A percentile compares a stretch with the other conserved stretches of the same genome.
Conservation (phyloP, 805 yeast species). For the Zygotorulaspora sp. region DNA sequence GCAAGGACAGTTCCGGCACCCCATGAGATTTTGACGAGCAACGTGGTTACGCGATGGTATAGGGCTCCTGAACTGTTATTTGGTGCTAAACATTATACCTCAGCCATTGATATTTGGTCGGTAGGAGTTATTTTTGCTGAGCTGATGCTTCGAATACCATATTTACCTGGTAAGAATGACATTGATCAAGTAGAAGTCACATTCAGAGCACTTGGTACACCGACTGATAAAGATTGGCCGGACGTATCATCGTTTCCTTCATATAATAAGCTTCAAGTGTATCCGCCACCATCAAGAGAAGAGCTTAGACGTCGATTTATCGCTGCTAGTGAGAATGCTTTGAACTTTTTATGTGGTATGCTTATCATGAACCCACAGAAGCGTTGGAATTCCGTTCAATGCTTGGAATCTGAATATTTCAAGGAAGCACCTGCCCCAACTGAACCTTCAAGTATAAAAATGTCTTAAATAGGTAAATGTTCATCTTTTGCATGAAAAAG, state of each 20-base stretch:
- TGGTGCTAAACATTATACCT: slow-evolving; percentile 85
- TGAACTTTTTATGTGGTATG: slow-evolving; percentile 69
- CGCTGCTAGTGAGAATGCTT: slow-evolving; percentile 84
- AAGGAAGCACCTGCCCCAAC: slow-evolving; percentile 72
- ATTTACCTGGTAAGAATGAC: slow-evolving; percentile 89
- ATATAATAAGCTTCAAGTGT: slow-evolving; percentile 66
- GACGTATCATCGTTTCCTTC: slow-evolving; percentile 75
- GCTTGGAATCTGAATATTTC: slow-evolving; percentile 65
- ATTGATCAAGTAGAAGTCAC: slow-evolving; percentile 89
- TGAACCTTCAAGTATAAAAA: slow-evolving; percentile 40
- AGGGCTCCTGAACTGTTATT: slow-evolving; percentile 90
- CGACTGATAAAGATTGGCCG: slow-evolving; percentile 90
- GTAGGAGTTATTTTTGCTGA: slow-evolving; percentile 96
- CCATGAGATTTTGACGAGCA: slow-evolving; percentile 74
- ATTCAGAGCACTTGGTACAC: slow-evolving; percentile 92
- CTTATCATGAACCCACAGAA: slow-evolving; percentile 72
- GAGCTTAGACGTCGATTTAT: slow-evolving; percentile 80
- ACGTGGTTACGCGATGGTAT: slow-evolving; percentile 97
- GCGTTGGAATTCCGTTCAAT: slow-evolving; percentile 60
- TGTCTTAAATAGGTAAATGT: slow-evolving; percentile 4
- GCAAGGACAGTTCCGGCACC: slow-evolving; percentile 82
- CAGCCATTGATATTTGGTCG: slow-evolving; percentile 93
- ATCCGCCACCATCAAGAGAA: slow-evolving; percentile 76
- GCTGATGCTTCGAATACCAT: slow-evolving; percentile 90
- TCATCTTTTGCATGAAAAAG: too few relatives aligned